These are phyloP conservation scores for Heliamphora exappendiculata DNA, from an alignment of 148 eudicot species.

Conservation along the genomic window DNA sequence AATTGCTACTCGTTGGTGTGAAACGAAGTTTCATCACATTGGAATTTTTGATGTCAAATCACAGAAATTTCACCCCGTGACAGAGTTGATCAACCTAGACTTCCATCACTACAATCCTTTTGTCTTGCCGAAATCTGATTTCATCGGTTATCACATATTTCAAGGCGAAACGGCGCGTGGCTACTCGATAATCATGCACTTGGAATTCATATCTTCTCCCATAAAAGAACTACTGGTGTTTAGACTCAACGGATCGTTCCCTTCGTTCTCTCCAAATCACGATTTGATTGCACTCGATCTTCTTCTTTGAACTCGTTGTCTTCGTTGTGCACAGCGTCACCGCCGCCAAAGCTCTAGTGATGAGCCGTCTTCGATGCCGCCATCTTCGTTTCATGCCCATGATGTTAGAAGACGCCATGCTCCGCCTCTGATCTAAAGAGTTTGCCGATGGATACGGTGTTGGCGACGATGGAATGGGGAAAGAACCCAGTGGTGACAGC, in stretches of 20 bases:
- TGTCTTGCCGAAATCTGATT: constrained; percentile 43
- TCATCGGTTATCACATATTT: constrained; percentile 71
- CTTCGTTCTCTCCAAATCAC: constrained; percentile 54
- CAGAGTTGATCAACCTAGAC: constrained; percentile 40
- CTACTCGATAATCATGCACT: constrained; percentile 31
- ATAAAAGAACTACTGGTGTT: constrained; percentile 31
- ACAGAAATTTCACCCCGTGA: constrained; percentile 37
- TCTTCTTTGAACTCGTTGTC: too few relatives aligned
- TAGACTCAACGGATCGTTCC: constrained; percentile 60
- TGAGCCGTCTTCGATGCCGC: too few relatives aligned
- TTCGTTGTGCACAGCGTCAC: too few relatives aligned
- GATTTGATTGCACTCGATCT: constrained; percentile 53
- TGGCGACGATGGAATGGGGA: constrained; percentile 55
- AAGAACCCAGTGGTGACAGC: constrained; percentile 53
- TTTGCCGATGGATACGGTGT: constrained; percentile 31
- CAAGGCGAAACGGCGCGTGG: constrained; percentile 30
- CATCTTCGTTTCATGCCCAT: too few relatives aligned
- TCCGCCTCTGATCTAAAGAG: constrained; percentile 46
- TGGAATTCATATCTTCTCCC: constrained; percentile 41
- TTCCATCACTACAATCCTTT: constrained; percentile 84
- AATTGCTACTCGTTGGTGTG: constrained; percentile 61
- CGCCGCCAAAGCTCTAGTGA: too few relatives aligned
- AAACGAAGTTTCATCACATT: constrained; percentile 43
- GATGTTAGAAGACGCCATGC: constrained; percentile 26
- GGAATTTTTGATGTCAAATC: constrained; percentile 50